These are phyloP conservation scores for Setomelanomma holmii DNA, from an alignment of 2,329 filamentous ascomycete species.

Conservation along the genomic window DNA sequence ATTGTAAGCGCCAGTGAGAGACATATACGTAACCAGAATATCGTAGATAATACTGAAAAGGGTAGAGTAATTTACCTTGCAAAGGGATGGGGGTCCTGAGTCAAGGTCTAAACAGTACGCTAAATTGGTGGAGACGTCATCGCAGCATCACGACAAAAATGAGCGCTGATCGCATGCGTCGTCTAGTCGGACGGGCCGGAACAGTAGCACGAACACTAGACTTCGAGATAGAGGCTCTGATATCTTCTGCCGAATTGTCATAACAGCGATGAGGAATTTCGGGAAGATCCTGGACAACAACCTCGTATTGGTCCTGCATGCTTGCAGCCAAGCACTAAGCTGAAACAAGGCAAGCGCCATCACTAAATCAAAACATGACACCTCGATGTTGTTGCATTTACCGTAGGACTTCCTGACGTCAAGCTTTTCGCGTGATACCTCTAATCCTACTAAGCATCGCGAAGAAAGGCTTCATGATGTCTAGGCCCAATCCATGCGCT, in stretches of 20 bases:
- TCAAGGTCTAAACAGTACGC: not conserved
- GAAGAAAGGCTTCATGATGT: no score
- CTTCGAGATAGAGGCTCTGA: no score
- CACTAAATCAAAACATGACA: not conserved
- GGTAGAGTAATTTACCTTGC: not conserved
- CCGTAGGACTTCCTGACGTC: not conserved
- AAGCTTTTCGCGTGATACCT: not conserved
- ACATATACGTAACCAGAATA: constrained; percentile 2
- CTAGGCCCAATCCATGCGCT: no score
- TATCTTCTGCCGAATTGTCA: no score
- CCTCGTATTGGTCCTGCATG: not conserved
- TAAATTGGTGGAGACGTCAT: constrained; percentile 12
- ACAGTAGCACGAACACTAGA: no score
- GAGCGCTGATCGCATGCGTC: not conserved
- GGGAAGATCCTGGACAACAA: not conserved
- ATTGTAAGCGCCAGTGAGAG: constrained; percentile 10
- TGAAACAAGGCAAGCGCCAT: not conserved
- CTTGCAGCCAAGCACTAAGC: not conserved
- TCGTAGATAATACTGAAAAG: not conserved
- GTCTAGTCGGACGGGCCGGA: no score
- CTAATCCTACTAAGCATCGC: not conserved
- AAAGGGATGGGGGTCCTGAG: not conserved
- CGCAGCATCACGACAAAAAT: constrained; percentile 9
- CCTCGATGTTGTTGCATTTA: not conserved
- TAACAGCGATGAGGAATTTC: not conserved